A percentile compares a stretch with the other conserved stretches of the same genome.
phyloP scores from a whole-genome alignment of 371 early-diverging fungal genomes.

The Funneliformis caledonium region DNA sequence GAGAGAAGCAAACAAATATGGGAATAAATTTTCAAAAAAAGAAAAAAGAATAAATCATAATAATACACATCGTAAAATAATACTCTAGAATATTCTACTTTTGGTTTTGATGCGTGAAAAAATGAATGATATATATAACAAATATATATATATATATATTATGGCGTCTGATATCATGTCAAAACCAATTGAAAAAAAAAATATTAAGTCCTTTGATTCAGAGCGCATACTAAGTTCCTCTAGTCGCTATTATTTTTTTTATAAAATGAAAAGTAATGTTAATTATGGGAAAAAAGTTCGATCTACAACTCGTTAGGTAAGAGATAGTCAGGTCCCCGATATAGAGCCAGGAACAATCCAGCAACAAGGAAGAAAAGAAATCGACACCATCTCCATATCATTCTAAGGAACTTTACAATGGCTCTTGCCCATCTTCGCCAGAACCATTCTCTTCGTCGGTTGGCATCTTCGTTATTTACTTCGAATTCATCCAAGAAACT shows the following conservation, averaged over 20 bases:
- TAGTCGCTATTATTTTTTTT: neutral
- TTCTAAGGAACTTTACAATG: slow-evolving; percentile 52
- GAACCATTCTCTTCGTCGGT: slow-evolving; percentile 46
- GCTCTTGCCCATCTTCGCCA: slow-evolving; percentile 47
- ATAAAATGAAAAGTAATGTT: neutral
- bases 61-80: too few species aligned
- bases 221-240: neutral
- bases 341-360: slow-evolving; percentile 62
- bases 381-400: slow-evolving; percentile 68
- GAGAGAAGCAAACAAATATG: too few species aligned
- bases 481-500: slow-evolving; percentile 47
- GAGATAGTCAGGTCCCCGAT: slow-evolving; percentile 61
- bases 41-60: too few species aligned
- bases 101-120: too few species aligned
- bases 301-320: slow-evolving; percentile 22
- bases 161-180: too few species aligned
- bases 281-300: neutral
- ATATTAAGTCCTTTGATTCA: too few species aligned
- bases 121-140: too few species aligned
- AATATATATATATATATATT: too few species aligned
- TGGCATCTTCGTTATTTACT: slow-evolving; percentile 48
- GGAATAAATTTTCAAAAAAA: too few species aligned
- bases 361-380: slow-evolving; percentile 63
- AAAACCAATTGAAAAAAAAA: too few species aligned
- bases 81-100: too few species aligned